These are phyloP conservation scores for Musa acuminata DNA, from an alignment of 176 grass and related monocot species.

Conservation along the genomic window DNA sequence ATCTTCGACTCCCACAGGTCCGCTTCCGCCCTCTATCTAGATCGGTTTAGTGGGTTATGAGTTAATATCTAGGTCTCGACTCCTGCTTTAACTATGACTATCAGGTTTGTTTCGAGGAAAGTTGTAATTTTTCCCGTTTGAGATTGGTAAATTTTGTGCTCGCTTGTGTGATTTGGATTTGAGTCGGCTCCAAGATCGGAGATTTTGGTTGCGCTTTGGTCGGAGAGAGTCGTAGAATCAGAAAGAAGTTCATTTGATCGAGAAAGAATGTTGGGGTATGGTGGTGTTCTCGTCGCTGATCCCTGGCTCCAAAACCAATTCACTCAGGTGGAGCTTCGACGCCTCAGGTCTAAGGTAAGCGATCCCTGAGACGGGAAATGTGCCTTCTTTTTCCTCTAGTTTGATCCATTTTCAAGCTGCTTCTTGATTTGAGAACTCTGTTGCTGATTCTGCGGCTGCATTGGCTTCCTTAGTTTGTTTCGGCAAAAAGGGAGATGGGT, in stretches of 20 bases:
- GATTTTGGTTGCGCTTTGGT: background rate
- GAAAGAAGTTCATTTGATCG: background rate
- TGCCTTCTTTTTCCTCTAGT: background rate
- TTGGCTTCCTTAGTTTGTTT: constrained; percentile 39
- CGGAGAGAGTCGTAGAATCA: background rate
- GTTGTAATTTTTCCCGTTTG: background rate
- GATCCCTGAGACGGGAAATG: background rate
- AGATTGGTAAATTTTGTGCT: background rate
- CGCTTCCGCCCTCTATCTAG: background rate
- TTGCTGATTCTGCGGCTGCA: background rate
- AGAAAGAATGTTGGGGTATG: constrained; percentile 52
- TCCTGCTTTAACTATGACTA: background rate
- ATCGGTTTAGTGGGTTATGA: background rate
- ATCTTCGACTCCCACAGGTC: background rate
- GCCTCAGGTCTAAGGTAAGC: constrained; percentile 77
- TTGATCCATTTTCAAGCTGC: background rate
- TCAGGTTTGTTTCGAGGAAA: background rate
- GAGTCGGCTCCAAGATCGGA: background rate
- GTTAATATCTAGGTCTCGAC: background rate
- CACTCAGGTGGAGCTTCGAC: constrained; percentile 95
- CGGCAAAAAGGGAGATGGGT: constrained; percentile 42
- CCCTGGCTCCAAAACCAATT: constrained; percentile 93
- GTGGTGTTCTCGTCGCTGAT: constrained; percentile 82
- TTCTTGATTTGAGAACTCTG: background rate
- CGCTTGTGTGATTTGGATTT: background rate